A percentile compares a stretch with the other conserved stretches of the same genome.
Conservation (phyloP, 2,329 filamentous ascomycete species). For the Colletotrichum sp. region DNA sequence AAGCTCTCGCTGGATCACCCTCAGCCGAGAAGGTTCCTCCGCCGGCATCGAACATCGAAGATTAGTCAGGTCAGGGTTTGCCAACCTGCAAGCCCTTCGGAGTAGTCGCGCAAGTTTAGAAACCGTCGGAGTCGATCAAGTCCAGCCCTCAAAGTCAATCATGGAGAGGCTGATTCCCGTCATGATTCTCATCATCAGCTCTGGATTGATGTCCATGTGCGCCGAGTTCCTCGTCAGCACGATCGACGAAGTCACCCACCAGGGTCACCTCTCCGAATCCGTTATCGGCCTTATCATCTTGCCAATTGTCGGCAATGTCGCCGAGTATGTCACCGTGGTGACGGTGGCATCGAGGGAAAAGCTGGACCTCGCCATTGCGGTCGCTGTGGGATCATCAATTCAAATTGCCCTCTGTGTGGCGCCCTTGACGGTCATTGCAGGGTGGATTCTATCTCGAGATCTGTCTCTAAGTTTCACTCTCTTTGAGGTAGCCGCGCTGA, state of each 20-base stretch:
- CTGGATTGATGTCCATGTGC: conserved; percentile 61
- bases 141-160: neutral
- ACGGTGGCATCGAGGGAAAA: conserved; percentile 65
- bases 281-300: conserved; percentile 67
- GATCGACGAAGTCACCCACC: conserved; percentile 60
- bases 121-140: accelerated
- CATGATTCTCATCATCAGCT: conserved; percentile 56
- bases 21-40: conserved; percentile 26
- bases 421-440: conserved; percentile 63
- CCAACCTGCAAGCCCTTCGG: conserved; percentile 21
- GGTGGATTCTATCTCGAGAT: conserved; percentile 60
- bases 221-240: conserved; percentile 66
- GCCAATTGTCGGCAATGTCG: conserved; percentile 67
- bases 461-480: conserved; percentile 75
- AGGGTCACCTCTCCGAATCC: conserved; percentile 55
- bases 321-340: conserved; percentile 67
- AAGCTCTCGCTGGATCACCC: conserved; percentile 22
- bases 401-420: conserved; percentile 68
- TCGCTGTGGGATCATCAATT: conserved; percentile 64
- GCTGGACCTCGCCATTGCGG: conserved; percentile 65
- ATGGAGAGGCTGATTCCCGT: conserved; percentile 43
- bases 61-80: conserved; percentile 22
- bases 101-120: conserved; percentile 3
- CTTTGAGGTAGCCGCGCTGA: conserved; percentile 77
- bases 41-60: conserved; percentile 8